phyloP scores from a whole-genome alignment of 306 rosid species.

The Cicer chorassanicum region DNA sequence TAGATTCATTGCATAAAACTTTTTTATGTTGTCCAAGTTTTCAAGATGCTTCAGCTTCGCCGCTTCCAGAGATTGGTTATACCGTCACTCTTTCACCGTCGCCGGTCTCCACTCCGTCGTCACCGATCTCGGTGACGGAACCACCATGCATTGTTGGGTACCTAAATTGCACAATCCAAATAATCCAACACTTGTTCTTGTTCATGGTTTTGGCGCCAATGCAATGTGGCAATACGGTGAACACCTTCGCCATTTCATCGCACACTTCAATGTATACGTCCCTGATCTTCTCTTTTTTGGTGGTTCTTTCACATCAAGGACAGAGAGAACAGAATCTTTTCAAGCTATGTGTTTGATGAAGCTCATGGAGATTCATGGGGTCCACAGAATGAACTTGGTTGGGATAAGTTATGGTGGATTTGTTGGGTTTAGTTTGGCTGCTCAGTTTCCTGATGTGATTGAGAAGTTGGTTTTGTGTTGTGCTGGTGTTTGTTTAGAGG shows the following conservation, averaged over 20 bases:
- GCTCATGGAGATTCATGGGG: slow-evolving; percentile 63
- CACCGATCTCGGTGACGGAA: slow-evolving; percentile 65
- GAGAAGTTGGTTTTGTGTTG: slow-evolving; percentile 69
- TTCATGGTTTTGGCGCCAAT: slow-evolving; percentile 84
- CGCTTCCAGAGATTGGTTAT: slow-evolving; percentile 63
- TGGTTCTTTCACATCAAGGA: slow-evolving; percentile 54
- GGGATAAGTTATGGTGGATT: slow-evolving; percentile 90
- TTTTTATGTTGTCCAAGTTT: slow-evolving; percentile 44
- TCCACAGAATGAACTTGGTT: slow-evolving; percentile 54
- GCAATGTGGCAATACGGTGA: slow-evolving; percentile 88
- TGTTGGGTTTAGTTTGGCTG: slow-evolving; percentile 68
- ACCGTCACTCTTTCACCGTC: slow-evolving; percentile 55
- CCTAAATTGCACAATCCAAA: slow-evolving; percentile 52
- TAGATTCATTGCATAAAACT: too few species aligned
- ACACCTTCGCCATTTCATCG: slow-evolving; percentile 51
- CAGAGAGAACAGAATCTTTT: slow-evolving; percentile 61
- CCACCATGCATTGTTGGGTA: slow-evolving; percentile 74
- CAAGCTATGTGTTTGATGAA: slow-evolving; percentile 61
- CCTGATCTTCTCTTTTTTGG: slow-evolving; percentile 89
- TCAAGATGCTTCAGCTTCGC: slow-evolving; percentile 61
- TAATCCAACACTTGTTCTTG: slow-evolving; percentile 60
- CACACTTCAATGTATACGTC: slow-evolving; percentile 64
- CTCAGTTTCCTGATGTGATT: slow-evolving; percentile 62
- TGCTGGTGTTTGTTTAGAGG: slow-evolving; percentile 76
- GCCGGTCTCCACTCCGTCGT: slow-evolving; percentile 66